phyloP scores from a whole-genome alignment of 176 grass and related monocot genomes.

The Alopecurus myosuroides region DNA sequence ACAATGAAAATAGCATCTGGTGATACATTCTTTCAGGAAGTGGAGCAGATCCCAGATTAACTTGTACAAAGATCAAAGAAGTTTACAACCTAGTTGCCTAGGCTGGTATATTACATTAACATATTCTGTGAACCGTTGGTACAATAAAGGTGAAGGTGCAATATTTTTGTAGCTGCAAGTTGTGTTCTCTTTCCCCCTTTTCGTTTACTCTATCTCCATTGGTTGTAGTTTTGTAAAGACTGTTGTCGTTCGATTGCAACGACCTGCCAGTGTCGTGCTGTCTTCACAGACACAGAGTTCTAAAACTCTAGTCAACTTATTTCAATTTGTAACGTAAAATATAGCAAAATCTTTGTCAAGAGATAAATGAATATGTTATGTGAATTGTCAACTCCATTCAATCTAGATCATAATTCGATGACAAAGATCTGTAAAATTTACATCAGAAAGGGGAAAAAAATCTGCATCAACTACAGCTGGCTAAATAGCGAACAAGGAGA shows the following conservation, averaged over 20 bases:
- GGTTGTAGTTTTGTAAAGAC: constrained; percentile 13
- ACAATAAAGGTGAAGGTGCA: constrained; percentile 20
- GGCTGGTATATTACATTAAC: constrained; percentile 42
- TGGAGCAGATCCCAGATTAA: constrained; percentile 31
- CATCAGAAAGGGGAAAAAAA: not conserved
- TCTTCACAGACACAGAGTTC: not conserved
- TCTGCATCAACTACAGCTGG: constrained; percentile 18
- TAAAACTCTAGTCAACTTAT: not conserved
- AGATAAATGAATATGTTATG: not conserved
- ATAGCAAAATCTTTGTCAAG: constrained; percentile 10
- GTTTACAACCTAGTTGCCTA: constrained; percentile 23
- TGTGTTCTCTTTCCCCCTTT: not conserved
- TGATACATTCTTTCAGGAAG: constrained; percentile 29
- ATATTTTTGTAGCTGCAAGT: constrained; percentile 13
- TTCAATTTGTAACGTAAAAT: not conserved
- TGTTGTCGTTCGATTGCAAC: constrained; percentile 10
- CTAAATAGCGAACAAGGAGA: constrained; percentile 14
- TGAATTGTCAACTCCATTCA: not conserved
- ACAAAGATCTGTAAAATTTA: not conserved
- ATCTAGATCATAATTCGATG: not conserved
- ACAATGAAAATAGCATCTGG: constrained; percentile 19
- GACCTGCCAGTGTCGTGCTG: not conserved
- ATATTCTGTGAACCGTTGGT: constrained; percentile 28
- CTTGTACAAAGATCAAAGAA: constrained; percentile 32
- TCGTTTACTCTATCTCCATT: not conserved